Percentiles rank a stretch among this genome's conserved stretches.
phyloP scores from a whole-genome alignment of 257 asterid genomes.

The Linaria vulgaris region DNA sequence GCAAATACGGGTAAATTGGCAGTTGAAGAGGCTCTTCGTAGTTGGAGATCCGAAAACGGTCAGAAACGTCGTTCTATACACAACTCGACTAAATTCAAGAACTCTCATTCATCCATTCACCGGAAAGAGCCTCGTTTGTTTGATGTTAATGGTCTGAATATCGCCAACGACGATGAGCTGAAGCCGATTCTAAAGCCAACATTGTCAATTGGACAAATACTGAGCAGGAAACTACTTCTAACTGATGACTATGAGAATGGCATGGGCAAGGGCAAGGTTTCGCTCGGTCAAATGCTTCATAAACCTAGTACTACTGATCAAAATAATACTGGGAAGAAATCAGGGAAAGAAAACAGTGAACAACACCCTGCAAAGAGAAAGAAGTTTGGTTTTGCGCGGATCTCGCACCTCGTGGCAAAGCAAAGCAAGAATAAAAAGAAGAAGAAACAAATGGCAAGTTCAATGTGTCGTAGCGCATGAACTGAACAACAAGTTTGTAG shows the following conservation, averaged over 20 bases:
- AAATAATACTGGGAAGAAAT: conserved; percentile 27
- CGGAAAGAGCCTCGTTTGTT: conserved; percentile 53
- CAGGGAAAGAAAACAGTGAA: conserved; percentile 51
- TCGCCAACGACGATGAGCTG: conserved; percentile 40
- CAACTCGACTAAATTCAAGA: conserved; percentile 63
- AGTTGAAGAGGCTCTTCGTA: conserved; percentile 79
- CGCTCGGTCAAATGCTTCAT: conserved; percentile 76
- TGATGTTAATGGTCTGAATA: conserved; percentile 54
- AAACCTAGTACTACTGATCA: conserved; percentile 34
- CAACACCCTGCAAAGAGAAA: conserved; percentile 66
- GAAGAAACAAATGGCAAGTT: conserved; percentile 37
- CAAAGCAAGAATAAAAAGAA: conserved; percentile 84
- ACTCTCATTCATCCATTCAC: conserved; percentile 40
- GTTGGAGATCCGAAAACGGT: conserved; percentile 88
- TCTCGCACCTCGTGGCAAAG: conserved; percentile 69
- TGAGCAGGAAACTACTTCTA: conserved; percentile 72
- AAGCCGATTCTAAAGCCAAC: conserved; percentile 62
- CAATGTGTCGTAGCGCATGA: conserved; percentile 30
- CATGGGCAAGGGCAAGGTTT: conserved; percentile 56
- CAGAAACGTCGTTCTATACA: conserved; percentile 59
- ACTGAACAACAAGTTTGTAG: not conserved
- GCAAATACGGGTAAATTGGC: conserved; percentile 74
- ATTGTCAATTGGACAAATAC: conserved; percentile 59
- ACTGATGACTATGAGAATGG: conserved; percentile 66
- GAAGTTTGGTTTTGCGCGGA: conserved; percentile 70